A percentile compares a stretch with the other conserved stretches of the same genome.
These are phyloP conservation scores for Schizophyllum commune DNA, from an alignment of 1,284 basidiomycete species.

Conservation along the genomic window DNA sequence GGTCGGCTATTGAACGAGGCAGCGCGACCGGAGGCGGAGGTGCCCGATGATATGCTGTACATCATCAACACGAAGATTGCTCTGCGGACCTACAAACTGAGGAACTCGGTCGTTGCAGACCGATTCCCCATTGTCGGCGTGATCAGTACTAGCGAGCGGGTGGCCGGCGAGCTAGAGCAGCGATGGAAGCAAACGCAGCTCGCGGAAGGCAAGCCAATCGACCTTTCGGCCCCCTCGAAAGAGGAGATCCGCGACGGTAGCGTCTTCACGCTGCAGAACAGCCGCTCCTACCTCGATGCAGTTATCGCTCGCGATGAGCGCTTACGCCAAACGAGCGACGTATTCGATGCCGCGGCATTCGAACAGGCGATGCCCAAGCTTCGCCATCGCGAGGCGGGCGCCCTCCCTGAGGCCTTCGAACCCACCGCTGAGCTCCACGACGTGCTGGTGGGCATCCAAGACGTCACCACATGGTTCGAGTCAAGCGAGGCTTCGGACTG, in stretches of 20 bases:
- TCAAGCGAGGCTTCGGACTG: constrained; percentile 2
- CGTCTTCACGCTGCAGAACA: constrained; percentile 19
- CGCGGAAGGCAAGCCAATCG: constrained; percentile 13
- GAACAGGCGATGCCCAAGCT: neutral
- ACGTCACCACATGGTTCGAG: constrained; percentile 24
- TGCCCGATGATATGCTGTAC: constrained; percentile 15
- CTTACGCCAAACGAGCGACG: neutral
- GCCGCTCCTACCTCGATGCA: neutral
- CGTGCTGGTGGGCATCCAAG: constrained; percentile 24
- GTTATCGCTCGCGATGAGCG: neutral
- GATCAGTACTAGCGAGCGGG: neutral
- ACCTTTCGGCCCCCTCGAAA: constrained; percentile 18
- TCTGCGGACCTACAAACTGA: constrained; percentile 19
- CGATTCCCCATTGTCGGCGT: constrained; percentile 3
- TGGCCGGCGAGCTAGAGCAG: constrained; percentile 14
- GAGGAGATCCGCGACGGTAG: constrained; percentile 22
- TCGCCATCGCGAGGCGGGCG: neutral
- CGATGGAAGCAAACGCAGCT: constrained; percentile 25
- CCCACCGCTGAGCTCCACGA: constrained; percentile 22
- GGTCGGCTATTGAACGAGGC: constrained; percentile 21
- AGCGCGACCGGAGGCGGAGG: constrained; percentile 20
- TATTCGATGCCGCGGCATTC: neutral
- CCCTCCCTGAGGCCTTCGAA: neutral
- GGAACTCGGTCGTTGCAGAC: neutral
- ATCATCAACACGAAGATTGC: constrained; percentile 27